These are phyloP conservation scores for Ceratobasidium sp. DNA, from an alignment of 1,284 basidiomycete species.

Conservation along the genomic window DNA sequence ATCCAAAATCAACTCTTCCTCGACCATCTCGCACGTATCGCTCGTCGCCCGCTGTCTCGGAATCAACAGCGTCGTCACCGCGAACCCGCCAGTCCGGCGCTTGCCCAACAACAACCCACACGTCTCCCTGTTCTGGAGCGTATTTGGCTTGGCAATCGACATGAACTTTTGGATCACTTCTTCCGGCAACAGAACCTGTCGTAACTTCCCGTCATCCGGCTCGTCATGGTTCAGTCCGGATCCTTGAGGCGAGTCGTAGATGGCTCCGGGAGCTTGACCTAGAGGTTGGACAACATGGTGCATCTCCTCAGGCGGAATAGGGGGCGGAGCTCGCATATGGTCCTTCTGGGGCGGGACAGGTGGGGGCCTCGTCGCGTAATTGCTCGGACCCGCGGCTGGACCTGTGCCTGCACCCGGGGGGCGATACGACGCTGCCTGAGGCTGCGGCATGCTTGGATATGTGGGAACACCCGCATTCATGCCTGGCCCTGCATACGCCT, in stretches of 20 bases:
- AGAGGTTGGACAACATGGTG: neutral
- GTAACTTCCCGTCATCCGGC: conserved; percentile 27
- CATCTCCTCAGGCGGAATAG: neutral
- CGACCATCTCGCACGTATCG: conserved; percentile 88
- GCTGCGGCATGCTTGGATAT: conserved; percentile 14
- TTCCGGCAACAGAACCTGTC: conserved; percentile 61
- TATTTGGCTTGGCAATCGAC: conserved; percentile 71
- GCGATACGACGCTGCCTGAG: conserved; percentile 1
- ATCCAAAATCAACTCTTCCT: conserved; percentile 84
- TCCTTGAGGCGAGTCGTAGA: neutral
- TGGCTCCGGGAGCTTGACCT: neutral
- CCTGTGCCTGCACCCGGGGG: neutral
- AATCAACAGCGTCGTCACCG: conserved; percentile 79
- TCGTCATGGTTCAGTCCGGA: conserved; percentile 18
- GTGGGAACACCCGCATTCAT: conserved; percentile 8
- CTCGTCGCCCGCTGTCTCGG: conserved; percentile 86
- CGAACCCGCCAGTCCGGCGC: conserved; percentile 66
- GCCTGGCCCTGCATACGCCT: conserved; percentile 8
- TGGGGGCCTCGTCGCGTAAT: conserved; percentile 35
- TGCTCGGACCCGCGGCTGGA: neutral
- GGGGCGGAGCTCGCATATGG: conserved; percentile 1
- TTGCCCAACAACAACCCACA: conserved; percentile 72
- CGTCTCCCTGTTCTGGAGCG: conserved; percentile 68
- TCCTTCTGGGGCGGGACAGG: conserved; percentile 20
- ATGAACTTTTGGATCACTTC: conserved; percentile 78